Base-by-base conservation (phyloP, 2,329 filamentous ascomycete species). In the Tympanopsis confertula region DNA sequence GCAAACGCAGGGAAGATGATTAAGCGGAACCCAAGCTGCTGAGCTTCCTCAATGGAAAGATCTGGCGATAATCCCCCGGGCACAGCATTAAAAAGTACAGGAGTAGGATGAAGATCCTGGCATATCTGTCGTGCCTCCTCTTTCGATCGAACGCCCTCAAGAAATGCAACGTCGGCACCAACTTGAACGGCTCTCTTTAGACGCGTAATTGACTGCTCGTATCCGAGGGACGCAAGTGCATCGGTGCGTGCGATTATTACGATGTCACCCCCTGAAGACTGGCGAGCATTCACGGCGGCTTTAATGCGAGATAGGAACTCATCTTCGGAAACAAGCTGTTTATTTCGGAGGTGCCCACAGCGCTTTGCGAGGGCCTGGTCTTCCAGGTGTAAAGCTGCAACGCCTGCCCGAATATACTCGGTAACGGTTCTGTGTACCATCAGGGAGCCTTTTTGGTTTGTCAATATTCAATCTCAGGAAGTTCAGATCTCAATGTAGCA, bases 231-330 rank as follows among this genome's bases (percentile, higher is more conserved):
- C 42, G 75, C 71, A 3, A 77, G 54, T 1, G 76, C 70, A 45
- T 82, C 77, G 0, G 76, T 81, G 10, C 77, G 63, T 1, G 75
- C 76, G 40, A 82, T 80, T 39, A 82, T 65, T 19, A 82, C 65
- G 26, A 82, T 74, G 43, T 80, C 75, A 13, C 63, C 63, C 10
- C 60, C 58, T 20, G 68, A 50, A 14, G 59, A 55, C 17, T 62
- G 53, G 3, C 74, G 59, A 1, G 73, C 69, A 5, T 62, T 55
- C 12, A 56, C 59, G 0, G 74, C 74, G 0, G 76, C 75, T 1
- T 67, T 59, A 47, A 82, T 73, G 0, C 77, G 63, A n/a, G 61
- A 53, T n/a, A 64, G 50, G 45, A 65, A 80, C 15, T 65, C 64
- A 1, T 68, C 63, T 0, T 51, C 42, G 2, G 57, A 49, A 5